Evolutionary conservation across 108 stramenopile genomes (phyloP).

Genomic region (Pseudonitzschia delicatissima): DNA sequence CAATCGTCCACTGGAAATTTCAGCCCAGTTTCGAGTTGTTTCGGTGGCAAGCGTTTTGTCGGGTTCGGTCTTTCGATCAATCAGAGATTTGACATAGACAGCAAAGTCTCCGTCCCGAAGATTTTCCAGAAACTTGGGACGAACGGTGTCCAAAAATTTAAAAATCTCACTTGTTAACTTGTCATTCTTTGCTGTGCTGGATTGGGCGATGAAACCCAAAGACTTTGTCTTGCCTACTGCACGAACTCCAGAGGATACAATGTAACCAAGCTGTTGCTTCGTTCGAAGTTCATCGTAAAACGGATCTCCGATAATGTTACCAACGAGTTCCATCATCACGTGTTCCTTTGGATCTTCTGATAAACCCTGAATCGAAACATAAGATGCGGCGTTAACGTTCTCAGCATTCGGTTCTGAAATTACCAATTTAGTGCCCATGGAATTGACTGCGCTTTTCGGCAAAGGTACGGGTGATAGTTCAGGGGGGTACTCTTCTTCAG

Average conservation of each 20-base stretch:
- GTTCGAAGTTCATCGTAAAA: slow-evolving; percentile 91
- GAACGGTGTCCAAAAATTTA: slow-evolving; percentile 53
- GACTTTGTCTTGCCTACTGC: slow-evolving; percentile 63
- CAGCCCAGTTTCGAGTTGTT: slow-evolving; percentile 80
- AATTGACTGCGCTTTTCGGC: slow-evolving; percentile 19
- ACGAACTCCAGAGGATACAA: slow-evolving; percentile 78
- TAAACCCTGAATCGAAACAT: slow-evolving; percentile 68
- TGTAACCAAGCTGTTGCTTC: slow-evolving; percentile 92
- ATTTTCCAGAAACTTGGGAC: slow-evolving; percentile 44
- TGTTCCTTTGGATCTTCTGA: slow-evolving; percentile 63
- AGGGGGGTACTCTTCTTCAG: slow-evolving; percentile 50
- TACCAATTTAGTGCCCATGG: slow-evolving; percentile 40
- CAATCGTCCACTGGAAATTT: slow-evolving; percentile 70
- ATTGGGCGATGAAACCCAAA: slow-evolving; percentile 70
- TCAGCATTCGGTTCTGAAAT: slow-evolving; percentile 77
- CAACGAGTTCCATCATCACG: slow-evolving; percentile 67
- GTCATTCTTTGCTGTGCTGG: slow-evolving; percentile 36
- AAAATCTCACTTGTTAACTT: slow-evolving; percentile 45
- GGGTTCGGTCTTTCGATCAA: slow-evolving; percentile 77
- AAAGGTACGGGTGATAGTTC: slow-evolving; percentile 63
- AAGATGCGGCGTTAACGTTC: slow-evolving; percentile 67
- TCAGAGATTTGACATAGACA: slow-evolving; percentile 65
- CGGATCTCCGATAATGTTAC: slow-evolving; percentile 74
- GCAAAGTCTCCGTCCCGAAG: slow-evolving; percentile 56
- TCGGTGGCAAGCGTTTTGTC: slow-evolving; percentile 76